Percentiles rank a stretch among this genome's conserved stretches.
phyloP scores from a whole-genome alignment of 768 basidiomycete genomes.

The Podaxis pistillaris region DNA sequence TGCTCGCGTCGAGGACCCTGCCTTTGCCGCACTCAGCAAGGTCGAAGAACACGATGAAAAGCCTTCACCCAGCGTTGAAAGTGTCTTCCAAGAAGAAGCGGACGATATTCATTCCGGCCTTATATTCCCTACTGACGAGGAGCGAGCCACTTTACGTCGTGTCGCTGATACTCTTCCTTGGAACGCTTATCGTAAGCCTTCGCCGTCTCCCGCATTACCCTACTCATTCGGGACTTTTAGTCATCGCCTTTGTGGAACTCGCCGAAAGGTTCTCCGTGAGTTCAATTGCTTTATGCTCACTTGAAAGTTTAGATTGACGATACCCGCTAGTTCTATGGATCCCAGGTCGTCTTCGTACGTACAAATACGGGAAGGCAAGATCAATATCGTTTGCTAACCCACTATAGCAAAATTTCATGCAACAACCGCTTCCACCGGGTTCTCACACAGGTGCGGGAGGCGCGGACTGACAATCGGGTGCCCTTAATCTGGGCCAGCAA shows the following conservation, averaged over 20 bases:
- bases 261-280: constrained; percentile 73
- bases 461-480: constrained; percentile 57
- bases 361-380: not conserved
- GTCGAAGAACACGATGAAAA: constrained; percentile 1
- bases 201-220: constrained; percentile 4
- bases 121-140: constrained; percentile 64
- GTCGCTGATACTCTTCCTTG: constrained; percentile 60
- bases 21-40: not conserved
- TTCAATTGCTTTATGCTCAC: not conserved
- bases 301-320: not conserved
- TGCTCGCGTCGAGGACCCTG: not conserved
- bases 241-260: constrained; percentile 66
- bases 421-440: constrained; percentile 62
- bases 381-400: not conserved
- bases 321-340: constrained; percentile 38
- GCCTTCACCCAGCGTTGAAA: not conserved
- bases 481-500: constrained; percentile 64
- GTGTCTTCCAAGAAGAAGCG: not conserved
- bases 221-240: constrained; percentile 26
- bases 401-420: constrained; percentile 69
- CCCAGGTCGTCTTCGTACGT: constrained; percentile 49
- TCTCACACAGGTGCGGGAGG: constrained; percentile 67
- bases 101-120: constrained; percentile 42
- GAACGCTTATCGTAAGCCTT: constrained; percentile 47
- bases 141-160: constrained; percentile 53